A percentile compares a stretch with the other conserved stretches of the same genome.
Conservation (phyloP, 1,284 basidiomycete genomes). For the Stereum hirsutum region DNA sequence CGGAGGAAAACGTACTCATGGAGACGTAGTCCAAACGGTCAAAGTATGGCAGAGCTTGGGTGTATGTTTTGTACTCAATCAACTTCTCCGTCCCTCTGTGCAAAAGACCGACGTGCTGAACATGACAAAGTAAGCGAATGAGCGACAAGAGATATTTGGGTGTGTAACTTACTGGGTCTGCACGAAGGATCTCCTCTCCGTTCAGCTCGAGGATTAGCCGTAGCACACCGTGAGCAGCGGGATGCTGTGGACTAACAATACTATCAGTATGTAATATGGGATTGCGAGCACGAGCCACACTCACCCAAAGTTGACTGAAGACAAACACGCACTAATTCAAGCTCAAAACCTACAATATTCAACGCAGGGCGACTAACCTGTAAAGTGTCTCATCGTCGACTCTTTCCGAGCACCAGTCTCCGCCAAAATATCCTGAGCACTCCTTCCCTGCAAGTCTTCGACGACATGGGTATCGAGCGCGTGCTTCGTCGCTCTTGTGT, state of each 20-base stretch:
- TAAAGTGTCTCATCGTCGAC: conserved; percentile 87
- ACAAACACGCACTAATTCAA: conserved; percentile 1
- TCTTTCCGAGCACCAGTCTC: conserved; percentile 70
- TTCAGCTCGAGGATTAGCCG: conserved; percentile 97
- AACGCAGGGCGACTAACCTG: conserved; percentile 44
- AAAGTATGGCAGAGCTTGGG: conserved; percentile 98
- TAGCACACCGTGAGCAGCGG: conserved; percentile 97
- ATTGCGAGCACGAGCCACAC: conserved; percentile 13
- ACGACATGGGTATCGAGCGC: conserved; percentile 63
- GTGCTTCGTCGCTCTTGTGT: conserved; percentile 28
- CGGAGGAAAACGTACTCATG: conserved; percentile 65
- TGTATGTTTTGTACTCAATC: conserved; percentile 99
- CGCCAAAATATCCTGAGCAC: conserved; percentile 68
- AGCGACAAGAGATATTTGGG: conserved; percentile 1
- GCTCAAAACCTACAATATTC: conserved; percentile 8
- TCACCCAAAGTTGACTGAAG: conserved; percentile 82
- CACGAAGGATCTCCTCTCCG: conserved; percentile 89
- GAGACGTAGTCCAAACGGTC: conserved; percentile 99
- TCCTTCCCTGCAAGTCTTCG: conserved; percentile 74
- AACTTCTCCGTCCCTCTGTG: conserved; percentile 98
- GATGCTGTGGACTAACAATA: conserved; percentile 80
- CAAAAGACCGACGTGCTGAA: conserved; percentile 88
- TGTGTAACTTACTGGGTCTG: conserved; percentile 73
- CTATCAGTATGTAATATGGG: not conserved
- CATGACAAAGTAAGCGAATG: conserved; percentile 6